phyloP scores from a whole-genome alignment of 345 rosid species.

The Hevea brasiliensis region DNA sequence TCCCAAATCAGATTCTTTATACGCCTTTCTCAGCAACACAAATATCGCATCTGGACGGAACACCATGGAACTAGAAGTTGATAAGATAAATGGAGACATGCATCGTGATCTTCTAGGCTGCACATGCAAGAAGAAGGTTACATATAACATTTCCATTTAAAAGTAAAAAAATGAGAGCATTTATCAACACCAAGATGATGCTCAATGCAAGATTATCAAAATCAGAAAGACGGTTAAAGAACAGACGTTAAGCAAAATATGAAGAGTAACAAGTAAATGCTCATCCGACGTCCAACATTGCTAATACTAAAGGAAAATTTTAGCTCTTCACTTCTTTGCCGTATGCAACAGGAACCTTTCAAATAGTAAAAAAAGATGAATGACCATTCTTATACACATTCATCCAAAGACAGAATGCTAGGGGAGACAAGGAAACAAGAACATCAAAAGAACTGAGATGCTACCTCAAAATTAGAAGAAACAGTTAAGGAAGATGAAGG shows the following conservation, averaged over 20 bases:
- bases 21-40: constrained; percentile 64
- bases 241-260: neutral
- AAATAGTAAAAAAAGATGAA: neutral
- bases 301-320: neutral
- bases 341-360: neutral
- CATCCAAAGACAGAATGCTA: neutral
- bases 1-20: constrained; percentile 59
- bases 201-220: neutral
- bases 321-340: neutral
- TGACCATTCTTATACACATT: neutral
- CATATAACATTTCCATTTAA: neutral
- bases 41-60: constrained; percentile 65
- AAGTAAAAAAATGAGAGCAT: neutral
- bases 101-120: constrained; percentile 73
- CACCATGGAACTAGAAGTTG: constrained; percentile 50
- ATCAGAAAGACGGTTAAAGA: constrained; percentile 4
- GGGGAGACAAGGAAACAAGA: neutral
- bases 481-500: constrained; percentile 51
- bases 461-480: constrained; percentile 84
- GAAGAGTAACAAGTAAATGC: neutral
- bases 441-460: neutral
- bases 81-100: constrained; percentile 38
- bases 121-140: constrained; percentile 22
- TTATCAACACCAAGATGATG: neutral
- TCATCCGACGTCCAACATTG: neutral